A percentile compares a stretch with the other conserved stretches of the same genome.
phyloP scores from a whole-genome alignment of 768 basidiomycete genomes.

The Kwoniella dejecticola region DNA sequence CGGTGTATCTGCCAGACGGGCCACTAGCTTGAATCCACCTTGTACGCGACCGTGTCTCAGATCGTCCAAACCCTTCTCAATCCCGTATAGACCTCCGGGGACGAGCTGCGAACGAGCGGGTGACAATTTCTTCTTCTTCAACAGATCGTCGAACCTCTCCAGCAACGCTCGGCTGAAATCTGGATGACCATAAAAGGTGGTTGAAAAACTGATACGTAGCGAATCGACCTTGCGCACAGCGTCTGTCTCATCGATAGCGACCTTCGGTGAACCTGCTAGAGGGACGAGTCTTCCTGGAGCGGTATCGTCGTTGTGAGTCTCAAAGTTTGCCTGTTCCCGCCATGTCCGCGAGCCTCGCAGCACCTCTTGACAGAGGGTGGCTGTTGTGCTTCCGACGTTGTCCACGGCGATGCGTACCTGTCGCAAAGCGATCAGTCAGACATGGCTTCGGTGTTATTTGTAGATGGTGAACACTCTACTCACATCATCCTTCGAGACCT shows the following conservation, averaged over 20 bases:
- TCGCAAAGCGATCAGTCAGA: constrained; percentile 1
- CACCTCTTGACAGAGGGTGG: constrained; percentile 23
- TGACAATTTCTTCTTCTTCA: constrained; percentile 11
- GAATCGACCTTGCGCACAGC: constrained; percentile 22
- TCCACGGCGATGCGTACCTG: constrained; percentile 37
- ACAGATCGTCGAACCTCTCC: constrained; percentile 13
- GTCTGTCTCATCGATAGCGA: neutral
- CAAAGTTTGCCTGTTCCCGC: neutral
- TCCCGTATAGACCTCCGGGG: constrained; percentile 35
- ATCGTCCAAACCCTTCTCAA: constrained; percentile 35
- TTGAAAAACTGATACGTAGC: constrained; percentile 37
- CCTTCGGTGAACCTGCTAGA: constrained; percentile 30
- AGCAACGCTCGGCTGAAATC: constrained; percentile 31
- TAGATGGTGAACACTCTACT: too few relatives aligned
- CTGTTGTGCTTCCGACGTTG: constrained; percentile 32
- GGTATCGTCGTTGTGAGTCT: neutral
- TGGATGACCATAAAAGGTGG: constrained; percentile 40
- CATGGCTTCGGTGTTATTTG: too few relatives aligned
- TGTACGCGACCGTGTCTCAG: constrained; percentile 26
- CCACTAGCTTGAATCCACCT: constrained; percentile 39
- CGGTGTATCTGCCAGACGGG: constrained; percentile 28
- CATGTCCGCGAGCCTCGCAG: constrained; percentile 27
- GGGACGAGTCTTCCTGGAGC: constrained; percentile 28
- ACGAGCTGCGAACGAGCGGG: constrained; percentile 23
- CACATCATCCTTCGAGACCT: constrained; percentile 32